A percentile compares a stretch with the other conserved stretches of the same genome.
Conservation (phyloP, 306 rosid genomes). For the Senna tora region DNA sequence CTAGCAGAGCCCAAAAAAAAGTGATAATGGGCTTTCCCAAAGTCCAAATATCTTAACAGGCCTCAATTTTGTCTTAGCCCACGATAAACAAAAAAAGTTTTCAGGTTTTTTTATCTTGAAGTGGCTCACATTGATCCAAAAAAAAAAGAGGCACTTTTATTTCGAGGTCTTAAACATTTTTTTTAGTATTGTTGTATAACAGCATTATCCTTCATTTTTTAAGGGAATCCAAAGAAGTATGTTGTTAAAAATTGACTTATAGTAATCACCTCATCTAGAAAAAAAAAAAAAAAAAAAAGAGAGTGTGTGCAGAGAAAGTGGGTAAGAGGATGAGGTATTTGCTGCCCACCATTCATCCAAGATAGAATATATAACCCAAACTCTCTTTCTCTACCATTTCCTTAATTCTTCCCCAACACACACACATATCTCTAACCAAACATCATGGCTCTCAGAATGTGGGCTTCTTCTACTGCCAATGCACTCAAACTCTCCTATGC, state of each 20-base stretch:
- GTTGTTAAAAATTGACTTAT: too few relatives aligned
- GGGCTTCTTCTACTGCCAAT: constrained; percentile 82
- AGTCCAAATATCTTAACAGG: not conserved
- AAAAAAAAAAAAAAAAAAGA: too few relatives aligned
- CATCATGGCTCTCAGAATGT: constrained; percentile 65
- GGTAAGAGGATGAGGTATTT: constrained; percentile 59
- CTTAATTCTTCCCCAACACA: not conserved
- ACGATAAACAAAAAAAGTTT: not conserved
- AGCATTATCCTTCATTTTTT: too few relatives aligned
- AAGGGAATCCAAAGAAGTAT: too few relatives aligned
- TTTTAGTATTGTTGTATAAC: not conserved
- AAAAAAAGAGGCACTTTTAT: too few relatives aligned
- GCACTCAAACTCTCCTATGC: constrained; percentile 56
- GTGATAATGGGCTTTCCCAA: not conserved
- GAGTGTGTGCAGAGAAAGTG: too few relatives aligned
- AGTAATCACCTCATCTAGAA: too few relatives aligned
- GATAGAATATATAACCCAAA: constrained; percentile 40
- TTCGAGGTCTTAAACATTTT: too few relatives aligned
- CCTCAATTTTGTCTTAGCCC: not conserved
- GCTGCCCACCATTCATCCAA: constrained; percentile 59
- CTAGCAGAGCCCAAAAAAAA: too few relatives aligned
- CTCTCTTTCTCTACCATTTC: constrained; percentile 5
- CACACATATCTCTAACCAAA: not conserved
- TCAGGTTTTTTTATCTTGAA: too few relatives aligned
- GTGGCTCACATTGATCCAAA: too few relatives aligned